These are phyloP conservation scores for Eucalyptus marginata DNA, from an alignment of 345 rosid species.

Conservation along the genomic window DNA sequence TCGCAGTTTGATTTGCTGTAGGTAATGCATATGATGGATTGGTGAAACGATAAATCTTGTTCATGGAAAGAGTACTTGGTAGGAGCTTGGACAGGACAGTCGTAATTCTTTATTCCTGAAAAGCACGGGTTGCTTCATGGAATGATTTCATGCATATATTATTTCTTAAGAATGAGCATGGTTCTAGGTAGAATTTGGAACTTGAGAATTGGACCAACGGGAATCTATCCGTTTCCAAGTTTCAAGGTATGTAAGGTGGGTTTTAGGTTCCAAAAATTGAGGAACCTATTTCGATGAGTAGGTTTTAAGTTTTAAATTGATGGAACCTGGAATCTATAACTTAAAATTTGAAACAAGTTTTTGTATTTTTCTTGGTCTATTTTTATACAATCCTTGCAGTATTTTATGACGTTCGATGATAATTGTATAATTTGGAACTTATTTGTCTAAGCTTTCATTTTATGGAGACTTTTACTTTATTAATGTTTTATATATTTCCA, in stretches of 20 bases:
- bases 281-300: rapidly evolving
- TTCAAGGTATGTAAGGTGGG: rapidly evolving
- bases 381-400: rapidly evolving
- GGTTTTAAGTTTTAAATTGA: too few relatives aligned
- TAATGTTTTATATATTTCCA: too few relatives aligned
- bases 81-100: not conserved
- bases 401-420: too few relatives aligned
- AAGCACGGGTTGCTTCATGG: not conserved
- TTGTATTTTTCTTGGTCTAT: too few relatives aligned
- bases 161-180: rapidly evolving
- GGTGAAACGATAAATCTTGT: not conserved
- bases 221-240: too few relatives aligned
- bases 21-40: not conserved
- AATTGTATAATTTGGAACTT: too few relatives aligned
- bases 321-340: rapidly evolving
- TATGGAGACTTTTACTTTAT: rapidly evolving
- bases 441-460: too few relatives aligned
- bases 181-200: rapidly evolving
- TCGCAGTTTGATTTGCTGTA: not conserved
- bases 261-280: rapidly evolving
- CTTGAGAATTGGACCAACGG: rapidly evolving
- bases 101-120: not conserved
- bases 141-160: too few relatives aligned
- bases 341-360: too few relatives aligned
- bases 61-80: not conserved